phyloP scores from a whole-genome alignment of 306 rosid species.

The Potentilla sterilis region DNA sequence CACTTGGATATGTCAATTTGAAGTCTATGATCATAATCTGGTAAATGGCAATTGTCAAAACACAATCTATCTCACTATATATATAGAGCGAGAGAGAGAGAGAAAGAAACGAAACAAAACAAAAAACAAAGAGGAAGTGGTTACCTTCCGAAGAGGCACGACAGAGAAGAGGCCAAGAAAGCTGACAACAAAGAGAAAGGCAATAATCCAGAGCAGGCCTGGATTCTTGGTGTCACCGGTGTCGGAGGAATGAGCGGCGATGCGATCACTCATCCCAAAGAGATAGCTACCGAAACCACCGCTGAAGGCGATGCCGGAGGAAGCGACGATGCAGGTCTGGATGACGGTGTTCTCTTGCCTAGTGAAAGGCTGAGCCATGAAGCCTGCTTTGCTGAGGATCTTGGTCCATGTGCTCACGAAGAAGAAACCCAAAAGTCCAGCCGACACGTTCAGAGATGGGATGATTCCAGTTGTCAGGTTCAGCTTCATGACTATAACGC shows the following conservation, averaged over 20 bases:
- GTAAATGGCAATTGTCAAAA: too few relatives aligned
- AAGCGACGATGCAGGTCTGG: conserved; percentile 53
- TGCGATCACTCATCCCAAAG: conserved; percentile 42
- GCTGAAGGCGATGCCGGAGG: conserved; percentile 49
- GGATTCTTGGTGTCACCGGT: conserved; percentile 34
- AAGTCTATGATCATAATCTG: conserved; percentile 56
- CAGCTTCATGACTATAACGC: conserved; percentile 48
- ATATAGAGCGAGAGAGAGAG: too few relatives aligned
- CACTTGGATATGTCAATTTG: conserved; percentile 54
- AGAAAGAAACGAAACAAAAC: too few relatives aligned
- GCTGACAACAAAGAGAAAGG: conserved; percentile 45
- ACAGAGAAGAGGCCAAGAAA: conserved; percentile 56
- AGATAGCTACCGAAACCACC: conserved; percentile 53
- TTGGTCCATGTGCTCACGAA: conserved; percentile 46
- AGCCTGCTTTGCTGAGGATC: conserved; percentile 19
- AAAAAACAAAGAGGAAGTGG: too few relatives aligned
- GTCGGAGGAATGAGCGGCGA: conserved; percentile 37
- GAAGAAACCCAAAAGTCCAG: conserved; percentile 45
- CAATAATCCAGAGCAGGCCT: conserved; percentile 39
- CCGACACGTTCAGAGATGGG: conserved; percentile 44
- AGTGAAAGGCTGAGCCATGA: conserved; percentile 40
- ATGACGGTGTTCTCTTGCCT: conserved; percentile 51
- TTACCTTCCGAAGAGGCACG: conserved; percentile 50
- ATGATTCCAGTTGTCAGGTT: conserved; percentile 46
- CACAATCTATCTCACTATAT: too few relatives aligned